phyloP scores from a whole-genome alignment of 805 yeast species.

The Candida vartiovaarae region DNA sequence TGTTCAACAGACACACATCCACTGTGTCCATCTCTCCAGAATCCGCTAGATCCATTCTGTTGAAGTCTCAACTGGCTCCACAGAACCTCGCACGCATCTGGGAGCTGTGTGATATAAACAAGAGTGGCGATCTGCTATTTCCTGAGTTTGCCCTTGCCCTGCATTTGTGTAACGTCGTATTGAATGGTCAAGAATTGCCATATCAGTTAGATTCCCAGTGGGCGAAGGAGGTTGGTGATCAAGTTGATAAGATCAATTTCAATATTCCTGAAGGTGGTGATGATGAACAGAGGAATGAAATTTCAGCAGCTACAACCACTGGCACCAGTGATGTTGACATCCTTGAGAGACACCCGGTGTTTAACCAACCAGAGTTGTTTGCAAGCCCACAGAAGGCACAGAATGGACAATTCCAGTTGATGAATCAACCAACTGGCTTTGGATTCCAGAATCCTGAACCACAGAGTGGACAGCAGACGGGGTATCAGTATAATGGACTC shows the following conservation, averaged over 20 bases:
- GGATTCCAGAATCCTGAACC: constrained; percentile 9
- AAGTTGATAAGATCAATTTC: constrained; percentile 82
- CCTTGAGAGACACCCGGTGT: constrained; percentile 13
- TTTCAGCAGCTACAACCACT: constrained; percentile 2
- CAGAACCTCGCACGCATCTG: constrained; percentile 78
- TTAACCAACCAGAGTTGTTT: constrained; percentile 9
- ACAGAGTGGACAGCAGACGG: constrained; percentile 17
- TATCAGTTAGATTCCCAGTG: constrained; percentile 60
- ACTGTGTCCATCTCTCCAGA: constrained; percentile 54
- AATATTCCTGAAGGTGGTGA: constrained; percentile 50
- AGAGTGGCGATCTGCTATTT: constrained; percentile 76
- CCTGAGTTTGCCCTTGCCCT: constrained; percentile 94
- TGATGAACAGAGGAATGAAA: not conserved
- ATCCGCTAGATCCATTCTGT: constrained; percentile 68
- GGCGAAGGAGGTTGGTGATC: constrained; percentile 73
- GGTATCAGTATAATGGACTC: not conserved
- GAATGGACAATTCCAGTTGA: constrained; percentile 1
- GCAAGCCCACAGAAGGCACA: constrained; percentile 13
- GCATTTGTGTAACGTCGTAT: constrained; percentile 72
- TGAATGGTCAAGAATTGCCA: constrained; percentile 77
- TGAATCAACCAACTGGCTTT: constrained; percentile 23
- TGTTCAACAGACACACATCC: constrained; percentile 74
- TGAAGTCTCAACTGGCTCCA: constrained; percentile 74
- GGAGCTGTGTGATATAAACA: constrained; percentile 83
- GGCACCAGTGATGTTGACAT: constrained; percentile 12